Conservation (phyloP, 2,329 filamentous ascomycete species). For the Cadophora gregata region DNA sequence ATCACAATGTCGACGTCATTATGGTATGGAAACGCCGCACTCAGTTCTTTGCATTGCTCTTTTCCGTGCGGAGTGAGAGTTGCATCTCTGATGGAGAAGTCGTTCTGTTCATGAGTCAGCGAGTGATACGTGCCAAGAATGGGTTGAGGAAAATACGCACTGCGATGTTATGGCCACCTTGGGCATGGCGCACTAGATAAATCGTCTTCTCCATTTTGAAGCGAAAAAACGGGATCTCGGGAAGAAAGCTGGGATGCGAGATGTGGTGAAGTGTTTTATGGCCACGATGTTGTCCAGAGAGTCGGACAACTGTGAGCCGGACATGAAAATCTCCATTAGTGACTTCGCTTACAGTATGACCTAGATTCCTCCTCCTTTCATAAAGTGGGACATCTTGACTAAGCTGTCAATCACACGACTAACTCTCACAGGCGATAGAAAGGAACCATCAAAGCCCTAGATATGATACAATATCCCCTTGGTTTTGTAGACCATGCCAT, state of each 20-base stretch:
- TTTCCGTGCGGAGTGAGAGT: constrained; percentile 76
- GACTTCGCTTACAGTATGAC: not conserved
- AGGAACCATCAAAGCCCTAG: too few relatives aligned
- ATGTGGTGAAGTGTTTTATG: not conserved
- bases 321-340: not conserved
- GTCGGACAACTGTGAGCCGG: not conserved
- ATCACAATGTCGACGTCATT: constrained; percentile 70
- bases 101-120: constrained; percentile 25
- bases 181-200: constrained; percentile 66
- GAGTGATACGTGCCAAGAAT: constrained; percentile 39
- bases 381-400: not conserved
- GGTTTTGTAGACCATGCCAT: not conserved
- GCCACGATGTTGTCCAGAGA: not conserved
- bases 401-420: not conserved
- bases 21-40: constrained; percentile 67
- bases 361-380: not conserved
- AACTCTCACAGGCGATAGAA: not conserved
- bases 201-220: constrained; percentile 26
- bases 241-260: not conserved
- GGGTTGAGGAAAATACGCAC: constrained; percentile 64
- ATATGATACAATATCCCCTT: not conserved
- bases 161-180: constrained; percentile 80
- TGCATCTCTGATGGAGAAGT: constrained; percentile 59
- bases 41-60: constrained; percentile 72
- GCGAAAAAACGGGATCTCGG: not conserved